Percentiles rank a stretch among this genome's conserved stretches.
Evolutionary conservation across 495 filamentous ascomycete species (phyloP).

Genomic region (Xylaria venustula): DNA sequence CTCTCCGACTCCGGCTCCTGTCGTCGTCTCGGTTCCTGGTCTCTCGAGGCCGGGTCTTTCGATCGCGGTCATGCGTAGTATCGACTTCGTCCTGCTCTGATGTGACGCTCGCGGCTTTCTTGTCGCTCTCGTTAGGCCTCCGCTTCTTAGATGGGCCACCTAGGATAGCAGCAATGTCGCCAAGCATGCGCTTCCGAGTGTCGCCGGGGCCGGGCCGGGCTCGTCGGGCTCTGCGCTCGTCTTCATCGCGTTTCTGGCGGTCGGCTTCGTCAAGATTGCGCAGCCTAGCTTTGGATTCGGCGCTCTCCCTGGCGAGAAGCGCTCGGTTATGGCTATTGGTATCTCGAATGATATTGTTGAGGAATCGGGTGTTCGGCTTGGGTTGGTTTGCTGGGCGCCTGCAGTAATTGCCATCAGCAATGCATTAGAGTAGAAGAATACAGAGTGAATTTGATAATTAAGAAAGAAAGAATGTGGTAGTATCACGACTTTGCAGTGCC

Average conservation of each 20-base stretch:
- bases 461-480: too few species aligned
- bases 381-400: slow-evolving; percentile 63
- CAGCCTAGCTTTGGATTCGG: slow-evolving; percentile 49
- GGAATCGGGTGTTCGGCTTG: slow-evolving; percentile 87
- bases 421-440: not conserved
- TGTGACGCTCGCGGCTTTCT: slow-evolving; percentile 11
- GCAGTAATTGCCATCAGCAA: slow-evolving; percentile 3
- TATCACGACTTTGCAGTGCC: too few species aligned
- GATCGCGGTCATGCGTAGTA: slow-evolving; percentile 6
- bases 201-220: slow-evolving; percentile 39
- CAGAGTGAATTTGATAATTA: too few species aligned
- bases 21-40: slow-evolving; percentile 7
- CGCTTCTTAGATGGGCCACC: slow-evolving; percentile 40
- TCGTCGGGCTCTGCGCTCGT: slow-evolving; percentile 37
- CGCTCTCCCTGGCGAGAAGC: slow-evolving; percentile 76
- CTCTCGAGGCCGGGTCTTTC: not conserved
- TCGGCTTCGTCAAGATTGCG: slow-evolving; percentile 42
- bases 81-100: slow-evolving; percentile 1
- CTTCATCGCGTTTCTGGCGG: slow-evolving; percentile 37
- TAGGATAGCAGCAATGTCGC: slow-evolving; percentile 52
- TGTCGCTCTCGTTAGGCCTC: slow-evolving; percentile 20
- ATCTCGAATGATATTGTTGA: slow-evolving; percentile 83
- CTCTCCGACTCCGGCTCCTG: slow-evolving; percentile 8
- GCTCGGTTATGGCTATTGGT: slow-evolving; percentile 89
- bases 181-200: slow-evolving; percentile 50